Evolutionary conservation across 768 basidiomycete species (phyloP).

Genomic region (Zangia roseola): DNA sequence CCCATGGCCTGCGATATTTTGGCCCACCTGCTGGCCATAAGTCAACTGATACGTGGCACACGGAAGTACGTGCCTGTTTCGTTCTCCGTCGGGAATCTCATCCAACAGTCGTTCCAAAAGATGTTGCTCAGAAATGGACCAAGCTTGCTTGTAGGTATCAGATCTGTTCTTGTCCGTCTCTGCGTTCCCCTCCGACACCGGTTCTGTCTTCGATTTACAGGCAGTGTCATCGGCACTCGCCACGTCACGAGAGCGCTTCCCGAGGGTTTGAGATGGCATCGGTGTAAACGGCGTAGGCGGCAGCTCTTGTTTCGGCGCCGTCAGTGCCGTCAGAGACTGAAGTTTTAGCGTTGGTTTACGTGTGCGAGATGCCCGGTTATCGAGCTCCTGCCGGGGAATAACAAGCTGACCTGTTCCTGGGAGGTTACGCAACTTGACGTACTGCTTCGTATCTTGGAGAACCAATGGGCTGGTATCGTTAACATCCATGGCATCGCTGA

Average conservation of each 20-base stretch:
- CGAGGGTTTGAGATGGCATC: constrained; percentile 17
- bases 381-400: constrained; percentile 7
- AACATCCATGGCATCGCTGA: constrained; percentile 11
- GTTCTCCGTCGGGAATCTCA: constrained; percentile 74
- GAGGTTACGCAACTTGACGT: neutral
- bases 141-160: constrained; percentile 82
- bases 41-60: constrained; percentile 3
- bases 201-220: constrained; percentile 17
- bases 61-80: constrained; percentile 54
- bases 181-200: constrained; percentile 17
- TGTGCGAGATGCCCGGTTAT: constrained; percentile 19
- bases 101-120: constrained; percentile 71
- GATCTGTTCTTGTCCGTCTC: constrained; percentile 25
- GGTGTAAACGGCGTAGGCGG: constrained; percentile 9
- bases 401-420: constrained; percentile 2
- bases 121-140: constrained; percentile 76
- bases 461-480: constrained; percentile 8
- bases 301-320: constrained; percentile 10
- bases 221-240: constrained; percentile 15
- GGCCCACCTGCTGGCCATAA: constrained; percentile 53
- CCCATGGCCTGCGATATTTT: constrained; percentile 84
- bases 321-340: constrained; percentile 13
- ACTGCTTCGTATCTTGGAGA: constrained; percentile 1
- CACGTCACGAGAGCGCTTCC: constrained; percentile 29
- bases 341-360: constrained; percentile 34